Percentiles rank a stretch among this genome's conserved stretches.
phyloP scores from a whole-genome alignment of 2,329 filamentous ascomycete genomes.

The Fusarium lateritium region DNA sequence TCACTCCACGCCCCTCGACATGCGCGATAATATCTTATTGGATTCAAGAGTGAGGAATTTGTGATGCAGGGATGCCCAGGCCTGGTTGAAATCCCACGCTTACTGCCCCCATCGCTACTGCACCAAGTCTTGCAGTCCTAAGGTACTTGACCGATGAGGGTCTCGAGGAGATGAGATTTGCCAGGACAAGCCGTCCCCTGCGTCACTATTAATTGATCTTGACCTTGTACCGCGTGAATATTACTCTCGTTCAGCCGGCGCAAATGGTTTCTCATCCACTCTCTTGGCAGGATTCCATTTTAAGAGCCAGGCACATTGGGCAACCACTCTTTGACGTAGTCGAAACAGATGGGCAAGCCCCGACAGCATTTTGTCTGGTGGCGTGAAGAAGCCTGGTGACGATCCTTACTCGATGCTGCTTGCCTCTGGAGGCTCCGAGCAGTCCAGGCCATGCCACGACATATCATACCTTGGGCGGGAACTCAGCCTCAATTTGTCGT shows the following conservation, averaged over 20 bases:
- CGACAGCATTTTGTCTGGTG: conserved; percentile 1
- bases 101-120: conserved; percentile 22
- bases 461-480: conserved; percentile 14
- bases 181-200: conserved; percentile 28
- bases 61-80: conserved; percentile 37
- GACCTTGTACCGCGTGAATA: conserved; percentile 14
- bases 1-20: conserved; percentile 26
- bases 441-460: conserved; percentile 32
- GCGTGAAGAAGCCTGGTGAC: conserved; percentile 2
- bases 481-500: conserved; percentile 18
- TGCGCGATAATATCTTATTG: conserved; percentile 16
- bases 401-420: conserved; percentile 26
- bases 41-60: conserved; percentile 35
- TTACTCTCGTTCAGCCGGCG: conserved; percentile 11
- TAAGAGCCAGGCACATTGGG: not conserved
- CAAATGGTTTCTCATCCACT: conserved; percentile 15
- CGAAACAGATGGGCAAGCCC: conserved; percentile 1
- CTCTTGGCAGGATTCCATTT: conserved; percentile 12
- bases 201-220: conserved; percentile 26
- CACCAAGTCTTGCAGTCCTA: conserved; percentile 14
- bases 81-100: conserved; percentile 32
- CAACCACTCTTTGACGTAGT: conserved; percentile 7
- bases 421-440: conserved; percentile 5
- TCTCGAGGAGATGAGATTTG: conserved; percentile 34
- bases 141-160: conserved; percentile 11